Conservation (phyloP, 148 eudicot species). For the Suaeda aralocaspica region DNA sequence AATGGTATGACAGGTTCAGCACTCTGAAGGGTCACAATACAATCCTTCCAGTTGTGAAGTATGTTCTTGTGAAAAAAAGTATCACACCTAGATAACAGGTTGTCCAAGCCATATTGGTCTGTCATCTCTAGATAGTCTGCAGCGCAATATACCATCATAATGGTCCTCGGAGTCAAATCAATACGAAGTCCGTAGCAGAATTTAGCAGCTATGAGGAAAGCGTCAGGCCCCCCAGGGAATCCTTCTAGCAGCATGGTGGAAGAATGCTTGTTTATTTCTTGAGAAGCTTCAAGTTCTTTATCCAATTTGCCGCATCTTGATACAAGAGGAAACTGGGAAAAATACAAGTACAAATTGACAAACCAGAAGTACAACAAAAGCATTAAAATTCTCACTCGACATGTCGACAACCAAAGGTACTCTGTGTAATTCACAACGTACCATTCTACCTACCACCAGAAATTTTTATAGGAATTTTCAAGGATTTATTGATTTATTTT, state of each 20-base stretch:
- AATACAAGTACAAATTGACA: neutral
- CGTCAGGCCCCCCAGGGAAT: constrained; percentile 74
- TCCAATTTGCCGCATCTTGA: constrained; percentile 76
- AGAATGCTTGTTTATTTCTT: constrained; percentile 23
- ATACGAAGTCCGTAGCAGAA: constrained; percentile 70
- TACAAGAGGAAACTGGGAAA: constrained; percentile 77
- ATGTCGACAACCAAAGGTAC: too few species aligned
- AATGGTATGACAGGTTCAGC: constrained; percentile 47
- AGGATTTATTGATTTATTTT: too few species aligned
- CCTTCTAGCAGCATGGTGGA: constrained; percentile 44
- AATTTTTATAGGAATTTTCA: too few species aligned
- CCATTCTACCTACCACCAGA: too few species aligned
- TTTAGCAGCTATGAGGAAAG: constrained; percentile 58
- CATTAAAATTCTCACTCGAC: neutral
- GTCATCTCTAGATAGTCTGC: constrained; percentile 89
- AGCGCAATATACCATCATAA: constrained; percentile 63
- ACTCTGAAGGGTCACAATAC: constrained; percentile 73
- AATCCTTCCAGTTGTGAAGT: constrained; percentile 79
- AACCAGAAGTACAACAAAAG: neutral
- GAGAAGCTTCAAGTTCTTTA: constrained; percentile 43
- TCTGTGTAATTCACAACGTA: too few species aligned
- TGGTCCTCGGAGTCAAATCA: constrained; percentile 65
- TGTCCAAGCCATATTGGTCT: constrained; percentile 75
- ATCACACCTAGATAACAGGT: constrained; percentile 54
- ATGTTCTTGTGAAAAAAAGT: constrained; percentile 63